Conservation (phyloP, 208 protist species). For the Trypanosoma boissoni region DNA sequence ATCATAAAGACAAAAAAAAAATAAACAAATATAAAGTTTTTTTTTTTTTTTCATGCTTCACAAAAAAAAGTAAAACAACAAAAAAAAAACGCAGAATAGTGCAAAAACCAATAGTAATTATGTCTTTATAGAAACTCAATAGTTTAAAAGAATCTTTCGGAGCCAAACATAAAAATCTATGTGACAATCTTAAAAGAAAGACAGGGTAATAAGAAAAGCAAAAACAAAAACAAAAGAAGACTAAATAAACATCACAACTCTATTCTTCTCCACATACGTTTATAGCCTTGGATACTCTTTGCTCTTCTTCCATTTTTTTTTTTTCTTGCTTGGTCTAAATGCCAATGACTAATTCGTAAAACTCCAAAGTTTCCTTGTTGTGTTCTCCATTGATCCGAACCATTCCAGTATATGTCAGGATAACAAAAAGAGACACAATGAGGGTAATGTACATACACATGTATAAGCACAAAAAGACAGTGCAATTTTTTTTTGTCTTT, state of each 20-base stretch:
- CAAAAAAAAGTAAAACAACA: neutral
- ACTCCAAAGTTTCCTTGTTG: no score
- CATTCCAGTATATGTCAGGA: no score
- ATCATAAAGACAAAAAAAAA: no score
- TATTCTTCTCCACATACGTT: no score
- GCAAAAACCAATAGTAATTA: neutral
- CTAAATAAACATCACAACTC: neutral
- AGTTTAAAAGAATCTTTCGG: neutral
- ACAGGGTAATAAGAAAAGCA: neutral
- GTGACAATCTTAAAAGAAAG: neutral
- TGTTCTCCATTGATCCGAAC: no score
- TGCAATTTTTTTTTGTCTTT: no score
- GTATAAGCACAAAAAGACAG: no score
- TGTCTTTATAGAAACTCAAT: slow-evolving; percentile 5
- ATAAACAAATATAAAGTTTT: slow-evolving; percentile 3
- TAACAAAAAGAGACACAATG: no score
- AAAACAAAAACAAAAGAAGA: neutral
- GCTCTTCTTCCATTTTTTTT: no score
- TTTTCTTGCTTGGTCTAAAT: no score
- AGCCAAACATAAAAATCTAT: slow-evolving; percentile 1
- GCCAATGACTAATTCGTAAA: no score
- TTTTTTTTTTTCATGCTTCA: neutral
- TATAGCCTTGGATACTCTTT: no score
- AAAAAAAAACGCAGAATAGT: neutral
- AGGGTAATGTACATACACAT: neutral